These are phyloP conservation scores for Naganishia vishniacii DNA, from an alignment of 768 basidiomycete genomes.

Conservation along the genomic window DNA sequence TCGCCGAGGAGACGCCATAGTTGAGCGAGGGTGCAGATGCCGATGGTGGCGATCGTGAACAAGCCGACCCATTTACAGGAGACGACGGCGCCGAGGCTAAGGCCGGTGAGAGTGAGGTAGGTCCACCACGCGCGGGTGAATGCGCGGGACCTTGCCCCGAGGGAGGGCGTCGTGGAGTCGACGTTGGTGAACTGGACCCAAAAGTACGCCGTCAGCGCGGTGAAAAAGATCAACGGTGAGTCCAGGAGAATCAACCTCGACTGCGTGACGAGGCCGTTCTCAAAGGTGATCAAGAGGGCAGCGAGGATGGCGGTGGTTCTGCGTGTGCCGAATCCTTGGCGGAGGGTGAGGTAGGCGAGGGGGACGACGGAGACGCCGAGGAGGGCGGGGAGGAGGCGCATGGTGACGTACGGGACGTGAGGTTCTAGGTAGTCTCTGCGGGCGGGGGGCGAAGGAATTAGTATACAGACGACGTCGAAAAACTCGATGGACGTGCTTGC, in stretches of 20 bases:
- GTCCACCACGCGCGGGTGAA: constrained; percentile 88
- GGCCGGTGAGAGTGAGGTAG: constrained; percentile 79
- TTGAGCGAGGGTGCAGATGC: constrained; percentile 73
- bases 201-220: constrained; percentile 75
- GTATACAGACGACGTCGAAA: not conserved
- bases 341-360: constrained; percentile 84
- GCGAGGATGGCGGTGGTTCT: constrained; percentile 87
- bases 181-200: constrained; percentile 91
- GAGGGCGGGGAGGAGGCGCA: constrained; percentile 89
- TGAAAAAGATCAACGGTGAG: constrained; percentile 97
- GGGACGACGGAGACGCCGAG: constrained; percentile 87
- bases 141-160: constrained; percentile 27
- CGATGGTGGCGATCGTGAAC: constrained; percentile 93
- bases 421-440: constrained; percentile 63
- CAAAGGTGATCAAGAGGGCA: constrained; percentile 85
- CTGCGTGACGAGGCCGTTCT: constrained; percentile 92
- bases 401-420: constrained; percentile 84
- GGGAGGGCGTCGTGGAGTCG: constrained; percentile 55
- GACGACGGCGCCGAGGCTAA: constrained; percentile 83
- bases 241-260: constrained; percentile 95
- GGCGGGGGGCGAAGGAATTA: not conserved
- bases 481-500: constrained; percentile 59
- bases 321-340: constrained; percentile 75
- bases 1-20: constrained; percentile 89
- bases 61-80: constrained; percentile 98